These are phyloP conservation scores for Esteya vermicola DNA, from an alignment of 2,329 filamentous ascomycete genomes.

Conservation along the genomic window DNA sequence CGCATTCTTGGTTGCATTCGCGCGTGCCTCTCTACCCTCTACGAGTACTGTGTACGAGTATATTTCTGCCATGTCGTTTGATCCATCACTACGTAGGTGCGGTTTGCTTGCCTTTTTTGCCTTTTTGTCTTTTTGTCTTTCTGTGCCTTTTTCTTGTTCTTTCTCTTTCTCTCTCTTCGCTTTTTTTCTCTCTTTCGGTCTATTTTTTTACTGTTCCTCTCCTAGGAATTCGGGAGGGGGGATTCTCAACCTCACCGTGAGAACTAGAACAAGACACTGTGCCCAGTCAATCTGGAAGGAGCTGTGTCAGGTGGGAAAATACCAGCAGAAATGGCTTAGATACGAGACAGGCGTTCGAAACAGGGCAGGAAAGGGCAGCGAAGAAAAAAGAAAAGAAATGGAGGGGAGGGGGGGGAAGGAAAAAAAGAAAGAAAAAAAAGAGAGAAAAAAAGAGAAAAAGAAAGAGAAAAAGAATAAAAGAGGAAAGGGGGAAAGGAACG, in stretches of 20 bases:
- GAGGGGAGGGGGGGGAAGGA: too few relatives aligned
- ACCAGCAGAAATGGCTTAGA: neutral
- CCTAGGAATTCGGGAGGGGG: neutral
- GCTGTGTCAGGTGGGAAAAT: slow-evolving; percentile 2
- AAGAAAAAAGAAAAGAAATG: neutral
- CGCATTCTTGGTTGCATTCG: neutral
- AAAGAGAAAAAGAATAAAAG: too few relatives aligned
- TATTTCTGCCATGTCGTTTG: too few relatives aligned
- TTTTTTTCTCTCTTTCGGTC: neutral
- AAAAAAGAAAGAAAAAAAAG: too few relatives aligned
- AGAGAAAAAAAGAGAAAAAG: too few relatives aligned
- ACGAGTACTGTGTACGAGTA: too few relatives aligned
- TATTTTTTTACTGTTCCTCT: neutral
- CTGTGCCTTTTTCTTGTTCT: neutral
- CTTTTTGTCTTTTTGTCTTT: neutral
- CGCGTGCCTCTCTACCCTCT: neutral
- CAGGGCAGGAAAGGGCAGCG: neutral
- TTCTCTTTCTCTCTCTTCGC: neutral
- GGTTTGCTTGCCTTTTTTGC: too few relatives aligned
- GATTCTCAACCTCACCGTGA: neutral
- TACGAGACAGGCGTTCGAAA: slow-evolving; percentile 2
- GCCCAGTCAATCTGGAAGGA: neutral
- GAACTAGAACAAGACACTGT: neutral
- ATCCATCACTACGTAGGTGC: too few relatives aligned
- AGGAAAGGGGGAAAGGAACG: too few relatives aligned